Percentiles rank a stretch among this genome's conserved stretches.
phyloP scores from a whole-genome alignment of 2,329 filamentous ascomycete species.

The Trichothecium roseum region DNA sequence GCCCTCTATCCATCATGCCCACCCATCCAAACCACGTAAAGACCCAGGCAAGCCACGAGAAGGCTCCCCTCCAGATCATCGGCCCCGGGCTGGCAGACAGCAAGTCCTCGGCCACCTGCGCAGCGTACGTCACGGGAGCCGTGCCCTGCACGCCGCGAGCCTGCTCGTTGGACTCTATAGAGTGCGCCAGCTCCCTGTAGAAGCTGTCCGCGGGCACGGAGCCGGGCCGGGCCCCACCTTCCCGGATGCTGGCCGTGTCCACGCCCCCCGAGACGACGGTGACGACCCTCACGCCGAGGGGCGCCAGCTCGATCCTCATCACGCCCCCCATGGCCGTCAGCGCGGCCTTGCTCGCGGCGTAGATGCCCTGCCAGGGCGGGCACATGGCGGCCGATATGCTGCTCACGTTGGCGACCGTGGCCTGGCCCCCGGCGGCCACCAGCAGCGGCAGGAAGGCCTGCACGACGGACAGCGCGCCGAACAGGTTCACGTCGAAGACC shows the following conservation, averaged over 20 bases:
- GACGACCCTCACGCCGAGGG: constrained; percentile 15
- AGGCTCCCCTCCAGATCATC: not conserved
- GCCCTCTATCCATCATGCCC: no score
- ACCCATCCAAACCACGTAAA: no score
- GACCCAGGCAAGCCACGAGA: no score
- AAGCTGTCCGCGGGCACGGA: not conserved
- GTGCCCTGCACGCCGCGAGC: not conserved
- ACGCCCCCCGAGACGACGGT: constrained; percentile 8
- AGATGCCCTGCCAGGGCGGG: constrained; percentile 1
- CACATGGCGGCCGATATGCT: not conserved
- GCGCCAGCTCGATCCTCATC: constrained; percentile 15
- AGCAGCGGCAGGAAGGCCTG: constrained; percentile 10
- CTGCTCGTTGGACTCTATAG: not conserved
- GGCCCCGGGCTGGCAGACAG: not conserved
- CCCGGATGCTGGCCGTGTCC: not conserved
- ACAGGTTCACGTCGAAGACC: constrained; percentile 32
- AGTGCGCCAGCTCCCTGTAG: not conserved
- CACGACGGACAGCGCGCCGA: constrained; percentile 17
- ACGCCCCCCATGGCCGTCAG: constrained; percentile 11
- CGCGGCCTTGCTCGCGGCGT: constrained; percentile 2
- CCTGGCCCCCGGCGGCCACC: constrained; percentile 6
- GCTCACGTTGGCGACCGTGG: not conserved
- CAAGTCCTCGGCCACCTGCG: constrained; percentile 1
- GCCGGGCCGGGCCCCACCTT: no score
- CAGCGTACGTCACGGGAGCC: not conserved